A percentile compares a stretch with the other conserved stretches of the same genome.
Conservation (phyloP, 164 flowering plant genomes). For the Dillenia suffruticosa region DNA sequence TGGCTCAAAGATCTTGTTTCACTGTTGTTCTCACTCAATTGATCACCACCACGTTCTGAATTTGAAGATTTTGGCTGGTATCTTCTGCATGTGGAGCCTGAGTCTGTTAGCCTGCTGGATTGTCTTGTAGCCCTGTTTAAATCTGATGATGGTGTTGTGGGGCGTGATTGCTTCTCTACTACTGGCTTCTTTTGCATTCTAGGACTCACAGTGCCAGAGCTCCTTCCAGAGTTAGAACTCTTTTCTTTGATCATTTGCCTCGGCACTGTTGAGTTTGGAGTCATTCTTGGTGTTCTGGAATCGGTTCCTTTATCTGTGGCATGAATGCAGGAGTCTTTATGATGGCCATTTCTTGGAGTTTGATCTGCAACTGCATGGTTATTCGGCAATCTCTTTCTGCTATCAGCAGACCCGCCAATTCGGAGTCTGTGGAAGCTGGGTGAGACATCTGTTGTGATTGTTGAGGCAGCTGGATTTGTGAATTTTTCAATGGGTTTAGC, state of each 20-base stretch:
- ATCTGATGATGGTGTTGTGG: slow-evolving; percentile 22
- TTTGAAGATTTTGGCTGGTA: slow-evolving; percentile 11
- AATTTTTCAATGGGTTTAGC: slow-evolving; percentile 32
- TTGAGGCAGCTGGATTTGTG: slow-evolving; percentile 18
- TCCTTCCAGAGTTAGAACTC: slow-evolving; percentile 12
- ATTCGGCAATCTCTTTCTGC: slow-evolving; percentile 16
- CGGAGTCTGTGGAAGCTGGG: slow-evolving; percentile 25
- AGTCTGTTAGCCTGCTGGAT: slow-evolving; percentile 13
- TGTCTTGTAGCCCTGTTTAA: slow-evolving; percentile 19
- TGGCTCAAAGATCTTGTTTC: slow-evolving; percentile 18
- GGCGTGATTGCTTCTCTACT: slow-evolving; percentile 25
- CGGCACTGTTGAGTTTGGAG: slow-evolving; percentile 15
- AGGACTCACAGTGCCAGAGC: slow-evolving; percentile 25
- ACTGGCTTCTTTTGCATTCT: slow-evolving; percentile 27
- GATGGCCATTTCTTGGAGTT: slow-evolving; percentile 15
- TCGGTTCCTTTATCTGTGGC: slow-evolving; percentile 11
- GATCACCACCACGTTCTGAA: slow-evolving; percentile 20
- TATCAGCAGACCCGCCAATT: slow-evolving; percentile 14
- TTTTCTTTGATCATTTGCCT: slow-evolving; percentile 11
- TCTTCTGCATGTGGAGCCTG: slow-evolving; percentile 21
- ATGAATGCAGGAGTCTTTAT: slow-evolving; percentile 11
- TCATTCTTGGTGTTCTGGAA: slow-evolving; percentile 11
- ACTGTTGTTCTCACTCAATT: slow-evolving; percentile 15
- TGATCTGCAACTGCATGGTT: slow-evolving; percentile 24
- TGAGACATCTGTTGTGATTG: slow-evolving; percentile 12